A percentile compares a stretch with the other conserved stretches of the same genome.
Conservation (phyloP, 2,329 filamentous ascomycete species). For the Sphaerulina populicola region DNA sequence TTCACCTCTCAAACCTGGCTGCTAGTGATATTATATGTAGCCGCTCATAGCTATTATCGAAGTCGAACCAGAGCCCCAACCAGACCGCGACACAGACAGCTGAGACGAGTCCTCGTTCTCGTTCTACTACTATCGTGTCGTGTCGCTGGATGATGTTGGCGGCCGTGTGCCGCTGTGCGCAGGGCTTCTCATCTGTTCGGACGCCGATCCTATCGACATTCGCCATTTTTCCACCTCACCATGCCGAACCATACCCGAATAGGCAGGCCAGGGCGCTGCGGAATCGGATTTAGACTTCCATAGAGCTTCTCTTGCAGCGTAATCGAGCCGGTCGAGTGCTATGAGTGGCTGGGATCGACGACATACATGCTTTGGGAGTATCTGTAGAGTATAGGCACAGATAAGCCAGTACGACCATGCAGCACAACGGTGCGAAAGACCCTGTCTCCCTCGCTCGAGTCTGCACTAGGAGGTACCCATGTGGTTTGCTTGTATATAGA, state of each 20-base stretch:
- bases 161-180: no score
- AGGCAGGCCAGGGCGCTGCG: constrained; percentile 9
- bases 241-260: constrained; percentile 6
- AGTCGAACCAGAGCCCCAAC: no score
- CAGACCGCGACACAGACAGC: no score
- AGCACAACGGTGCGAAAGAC: constrained; percentile 4
- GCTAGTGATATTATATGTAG: no score
- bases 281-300: constrained; percentile 3
- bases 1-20: no score
- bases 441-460: not conserved
- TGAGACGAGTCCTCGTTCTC: no score
- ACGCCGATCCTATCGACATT: constrained; percentile 5
- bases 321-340: not conserved
- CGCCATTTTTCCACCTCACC: not conserved
- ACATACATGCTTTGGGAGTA: constrained; percentile 4
- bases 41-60: no score
- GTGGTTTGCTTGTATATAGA: not conserved
- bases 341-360: constrained; percentile 1
- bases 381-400: not conserved
- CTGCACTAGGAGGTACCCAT: no score
- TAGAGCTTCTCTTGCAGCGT: constrained; percentile 8
- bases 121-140: not conserved
- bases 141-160: not conserved
- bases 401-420: constrained; percentile 14
- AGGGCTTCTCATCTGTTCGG: not conserved